Conservation (phyloP, 2,329 filamentous ascomycete genomes). For the Alternaria hordeiaustralica region DNA sequence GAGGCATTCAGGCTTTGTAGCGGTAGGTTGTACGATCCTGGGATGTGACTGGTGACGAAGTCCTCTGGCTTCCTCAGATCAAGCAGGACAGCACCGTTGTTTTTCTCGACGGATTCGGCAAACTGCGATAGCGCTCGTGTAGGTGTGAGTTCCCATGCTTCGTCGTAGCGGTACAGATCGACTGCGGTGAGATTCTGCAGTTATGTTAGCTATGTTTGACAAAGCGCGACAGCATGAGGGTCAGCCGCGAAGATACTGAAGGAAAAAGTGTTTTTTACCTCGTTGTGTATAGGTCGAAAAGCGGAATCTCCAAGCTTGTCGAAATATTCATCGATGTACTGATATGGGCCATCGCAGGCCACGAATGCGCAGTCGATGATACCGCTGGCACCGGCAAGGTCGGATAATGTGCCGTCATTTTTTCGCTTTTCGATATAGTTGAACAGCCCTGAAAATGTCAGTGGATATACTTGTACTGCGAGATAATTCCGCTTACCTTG, state of each 20-base stretch:
- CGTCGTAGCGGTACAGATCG: slow-evolving; percentile 30
- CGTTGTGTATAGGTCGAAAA: slow-evolving; percentile 25
- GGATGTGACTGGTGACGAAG: slow-evolving; percentile 22
- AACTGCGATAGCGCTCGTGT: slow-evolving; percentile 17
- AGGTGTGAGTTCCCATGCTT: slow-evolving; percentile 27
- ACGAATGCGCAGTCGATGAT: slow-evolving; percentile 53
- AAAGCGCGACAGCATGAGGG: not conserved
- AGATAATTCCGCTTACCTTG: slow-evolving; percentile 46
- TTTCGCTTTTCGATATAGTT: slow-evolving; percentile 23
- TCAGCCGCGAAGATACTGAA: too few relatives aligned
- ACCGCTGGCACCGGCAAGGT: slow-evolving; percentile 14
- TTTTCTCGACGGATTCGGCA: not conserved
- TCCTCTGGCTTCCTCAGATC: slow-evolving; percentile 27
- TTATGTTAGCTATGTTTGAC: not conserved
- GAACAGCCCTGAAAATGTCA: slow-evolving; percentile 20
- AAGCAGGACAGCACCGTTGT: slow-evolving; percentile 9
- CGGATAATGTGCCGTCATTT: slow-evolving; percentile 13
- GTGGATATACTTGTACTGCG: not conserved
- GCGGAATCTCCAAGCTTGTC: slow-evolving; percentile 56
- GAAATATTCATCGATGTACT: slow-evolving; percentile 68
- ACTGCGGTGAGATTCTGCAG: slow-evolving; percentile 24
- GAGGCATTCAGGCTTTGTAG: slow-evolving; percentile 19
- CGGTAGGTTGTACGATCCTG: slow-evolving; percentile 28
- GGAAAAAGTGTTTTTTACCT: slow-evolving; percentile 2
- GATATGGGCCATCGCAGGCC: slow-evolving; percentile 69